Evolutionary conservation across 148 eudicot species (phyloP).

Genomic region (Limonium bicolor): DNA sequence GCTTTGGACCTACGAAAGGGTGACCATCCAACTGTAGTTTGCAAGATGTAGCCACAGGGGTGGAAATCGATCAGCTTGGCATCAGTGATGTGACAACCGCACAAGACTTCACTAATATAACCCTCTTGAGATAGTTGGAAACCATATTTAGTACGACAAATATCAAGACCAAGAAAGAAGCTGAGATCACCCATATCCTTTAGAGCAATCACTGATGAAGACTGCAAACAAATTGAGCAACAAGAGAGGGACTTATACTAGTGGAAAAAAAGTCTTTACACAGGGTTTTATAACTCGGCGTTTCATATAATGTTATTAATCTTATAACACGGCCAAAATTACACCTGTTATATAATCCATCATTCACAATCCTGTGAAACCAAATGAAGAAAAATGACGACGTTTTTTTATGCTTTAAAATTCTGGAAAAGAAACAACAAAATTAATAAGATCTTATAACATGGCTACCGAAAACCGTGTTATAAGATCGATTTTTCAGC

Average conservation of each 20-base stretch:
- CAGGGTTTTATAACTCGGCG: too few relatives aligned
- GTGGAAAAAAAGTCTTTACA: background rate
- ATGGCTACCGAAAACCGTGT: too few relatives aligned
- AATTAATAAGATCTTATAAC: too few relatives aligned
- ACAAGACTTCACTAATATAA: background rate
- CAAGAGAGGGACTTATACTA: background rate
- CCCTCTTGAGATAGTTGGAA: background rate
- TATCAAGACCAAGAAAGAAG: background rate
- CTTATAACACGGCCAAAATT: too few relatives aligned
- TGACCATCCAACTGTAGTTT: background rate
- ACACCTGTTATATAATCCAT: too few relatives aligned
- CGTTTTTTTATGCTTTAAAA: too few relatives aligned
- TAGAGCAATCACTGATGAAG: background rate
- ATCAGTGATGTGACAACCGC: background rate
- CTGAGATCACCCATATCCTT: background rate
- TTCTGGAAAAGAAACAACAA: too few relatives aligned
- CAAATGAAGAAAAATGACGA: too few relatives aligned
- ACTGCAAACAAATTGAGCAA: background rate
- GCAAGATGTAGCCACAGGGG: background rate
- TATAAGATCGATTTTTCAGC: too few relatives aligned
- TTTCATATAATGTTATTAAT: too few relatives aligned
- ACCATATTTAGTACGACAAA: background rate
- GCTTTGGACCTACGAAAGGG: background rate
- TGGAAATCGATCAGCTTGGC: background rate
- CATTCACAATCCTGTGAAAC: too few relatives aligned